phyloP scores from a whole-genome alignment of 441 rosid species.

The Pelargonium citronellum region DNA sequence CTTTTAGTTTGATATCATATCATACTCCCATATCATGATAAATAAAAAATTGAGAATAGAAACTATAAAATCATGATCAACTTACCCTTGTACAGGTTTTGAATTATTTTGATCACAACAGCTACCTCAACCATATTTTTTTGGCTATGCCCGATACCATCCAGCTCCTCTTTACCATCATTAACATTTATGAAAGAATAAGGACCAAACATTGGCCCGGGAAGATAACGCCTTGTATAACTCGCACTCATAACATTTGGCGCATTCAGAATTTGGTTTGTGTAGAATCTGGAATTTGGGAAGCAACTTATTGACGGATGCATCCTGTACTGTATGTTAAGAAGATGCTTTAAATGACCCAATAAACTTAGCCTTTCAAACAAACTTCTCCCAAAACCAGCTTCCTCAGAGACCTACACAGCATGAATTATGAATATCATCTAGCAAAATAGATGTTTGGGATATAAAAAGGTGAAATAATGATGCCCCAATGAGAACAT shows the following conservation, averaged over 20 bases:
- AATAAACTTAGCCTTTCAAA: constrained; percentile 13
- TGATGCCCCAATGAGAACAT: neutral
- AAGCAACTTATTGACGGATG: constrained; percentile 14
- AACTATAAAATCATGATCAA: constrained; percentile 1
- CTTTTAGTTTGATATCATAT: too few species aligned
- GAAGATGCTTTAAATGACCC: constrained; percentile 12
- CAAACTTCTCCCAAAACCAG: constrained; percentile 17
- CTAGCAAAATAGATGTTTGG: neutral
- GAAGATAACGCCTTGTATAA: constrained; percentile 1
- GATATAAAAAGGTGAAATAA: neutral
- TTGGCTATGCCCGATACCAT: constrained; percentile 11
- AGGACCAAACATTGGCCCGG: constrained; percentile 16
- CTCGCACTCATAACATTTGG: constrained; percentile 2
- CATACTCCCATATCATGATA: neutral
- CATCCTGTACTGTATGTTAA: constrained; percentile 17
- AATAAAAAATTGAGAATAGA: neutral
- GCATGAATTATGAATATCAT: neutral
- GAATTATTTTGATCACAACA: constrained; percentile 14
- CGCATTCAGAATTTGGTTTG: constrained; percentile 8
- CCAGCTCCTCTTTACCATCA: constrained; percentile 12
- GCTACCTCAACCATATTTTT: constrained; percentile 14
- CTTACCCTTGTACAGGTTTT: neutral
- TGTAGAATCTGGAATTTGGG: constrained; percentile 11
- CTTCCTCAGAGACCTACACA: constrained; percentile 14
- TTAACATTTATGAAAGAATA: constrained; percentile 16